phyloP scores from a whole-genome alignment of 768 basidiomycete genomes.

The Chalciporus chontae region DNA sequence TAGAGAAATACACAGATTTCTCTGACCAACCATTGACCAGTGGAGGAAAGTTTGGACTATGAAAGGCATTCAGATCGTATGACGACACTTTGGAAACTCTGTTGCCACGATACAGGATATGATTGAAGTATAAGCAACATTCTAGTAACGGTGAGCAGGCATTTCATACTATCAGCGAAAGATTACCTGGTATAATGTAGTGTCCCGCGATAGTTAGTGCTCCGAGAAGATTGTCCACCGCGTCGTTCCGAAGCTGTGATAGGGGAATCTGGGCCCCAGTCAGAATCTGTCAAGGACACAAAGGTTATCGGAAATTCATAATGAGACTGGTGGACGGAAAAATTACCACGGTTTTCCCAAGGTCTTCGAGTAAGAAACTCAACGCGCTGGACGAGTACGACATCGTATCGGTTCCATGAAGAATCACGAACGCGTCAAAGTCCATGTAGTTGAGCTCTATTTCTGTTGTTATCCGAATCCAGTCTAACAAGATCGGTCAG shows the following conservation, averaged over 20 bases:
- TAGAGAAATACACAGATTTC: background rate
- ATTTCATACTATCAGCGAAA: background rate
- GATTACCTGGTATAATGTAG: conserved; percentile 82
- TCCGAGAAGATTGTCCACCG: conserved; percentile 89
- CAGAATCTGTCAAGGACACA: conserved; percentile 54
- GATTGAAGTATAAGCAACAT: conserved; percentile 87
- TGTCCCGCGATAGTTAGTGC: conserved; percentile 87
- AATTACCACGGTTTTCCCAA: conserved; percentile 85
- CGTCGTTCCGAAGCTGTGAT: conserved; percentile 89
- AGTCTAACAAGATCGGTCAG: conserved; percentile 49
- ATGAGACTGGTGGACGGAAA: background rate
- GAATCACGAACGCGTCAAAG: conserved; percentile 88
- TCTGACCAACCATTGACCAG: conserved; percentile 63
- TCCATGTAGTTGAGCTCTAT: conserved; percentile 85
- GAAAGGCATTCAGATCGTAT: conserved; percentile 79
- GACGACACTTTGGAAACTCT: conserved; percentile 81
- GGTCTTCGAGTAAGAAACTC: conserved; percentile 87
- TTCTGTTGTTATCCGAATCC: conserved; percentile 88
- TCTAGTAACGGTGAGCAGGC: conserved; percentile 41
- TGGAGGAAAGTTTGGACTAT: conserved; percentile 80
- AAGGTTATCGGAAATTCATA: background rate
- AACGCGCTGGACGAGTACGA: conserved; percentile 85
- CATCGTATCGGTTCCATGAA: conserved; percentile 94
- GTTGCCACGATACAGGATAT: conserved; percentile 82
- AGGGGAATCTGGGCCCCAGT: conserved; percentile 94